A percentile compares a stretch with the other conserved stretches of the same genome.
Conservation (phyloP, 2,329 filamentous ascomycete genomes). For the Neospermospora avenae region DNA sequence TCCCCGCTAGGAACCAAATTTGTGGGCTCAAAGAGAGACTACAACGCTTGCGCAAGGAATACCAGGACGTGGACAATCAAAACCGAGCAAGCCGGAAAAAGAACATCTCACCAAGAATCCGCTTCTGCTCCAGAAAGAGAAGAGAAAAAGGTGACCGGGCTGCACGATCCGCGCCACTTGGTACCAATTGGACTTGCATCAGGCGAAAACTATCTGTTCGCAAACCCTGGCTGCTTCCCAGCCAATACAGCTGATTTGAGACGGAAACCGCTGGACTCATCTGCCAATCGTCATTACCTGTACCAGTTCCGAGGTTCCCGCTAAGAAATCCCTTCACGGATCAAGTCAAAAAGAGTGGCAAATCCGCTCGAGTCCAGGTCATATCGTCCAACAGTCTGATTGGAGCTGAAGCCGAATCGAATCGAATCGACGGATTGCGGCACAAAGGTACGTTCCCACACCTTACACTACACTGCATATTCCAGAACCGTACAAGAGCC, state of each 20-base stretch:
- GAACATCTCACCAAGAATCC: not conserved
- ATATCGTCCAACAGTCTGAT: too few species aligned
- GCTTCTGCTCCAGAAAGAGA: not conserved
- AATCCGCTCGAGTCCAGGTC: not conserved
- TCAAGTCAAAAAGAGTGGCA: slow-evolving; percentile 15
- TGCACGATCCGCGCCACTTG: not conserved
- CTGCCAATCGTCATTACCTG: slow-evolving; percentile 8
- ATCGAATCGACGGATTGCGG: slow-evolving; percentile 1
- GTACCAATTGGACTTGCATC: not conserved
- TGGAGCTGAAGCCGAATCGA: not conserved
- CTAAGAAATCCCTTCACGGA: slow-evolving; percentile 16
- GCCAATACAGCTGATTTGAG: slow-evolving; percentile 3
- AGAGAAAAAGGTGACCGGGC: not conserved
- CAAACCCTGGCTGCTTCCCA: not conserved
- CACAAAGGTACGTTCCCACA: slow-evolving; percentile 11
- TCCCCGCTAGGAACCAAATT: not conserved
- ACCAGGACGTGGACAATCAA: not conserved
- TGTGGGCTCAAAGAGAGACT: not conserved
- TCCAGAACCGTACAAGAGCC: not conserved
- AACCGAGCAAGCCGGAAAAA: not conserved
- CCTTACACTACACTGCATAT: not conserved
- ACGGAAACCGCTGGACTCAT: slow-evolving; percentile 2
- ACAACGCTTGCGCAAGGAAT: not conserved
- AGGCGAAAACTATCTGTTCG: not conserved
- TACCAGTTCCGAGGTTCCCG: slow-evolving; percentile 10